Base-by-base conservation (phyloP, 495 filamentous ascomycete genomes). In the Glarea lozoyensis region DNA sequence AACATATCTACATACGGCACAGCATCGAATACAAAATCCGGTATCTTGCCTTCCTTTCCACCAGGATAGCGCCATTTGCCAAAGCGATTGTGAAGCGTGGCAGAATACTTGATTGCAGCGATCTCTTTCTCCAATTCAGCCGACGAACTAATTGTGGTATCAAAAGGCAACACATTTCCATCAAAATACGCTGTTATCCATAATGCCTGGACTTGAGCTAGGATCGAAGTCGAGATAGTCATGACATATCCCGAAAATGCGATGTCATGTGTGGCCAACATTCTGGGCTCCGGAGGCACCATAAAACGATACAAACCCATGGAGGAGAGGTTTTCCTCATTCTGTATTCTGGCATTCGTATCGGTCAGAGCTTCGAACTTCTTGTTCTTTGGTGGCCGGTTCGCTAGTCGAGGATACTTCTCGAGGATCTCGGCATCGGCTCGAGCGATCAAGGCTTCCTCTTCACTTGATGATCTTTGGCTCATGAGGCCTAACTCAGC, bases 21-120 rank as follows among this genome's bases (percentile, higher is more conserved):
- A 1, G 69, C 73, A 31, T 92, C 85, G 53, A 87, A 88, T 37
- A 83, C 78, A 43, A 86, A 76, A 52, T 86, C 83, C 0, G 81
- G 80, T 45, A 75, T 76, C 43, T 73, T 68, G 16, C 59, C 59
- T 0, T 81, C 83, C 42, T 73, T 76, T 2, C 82, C 84, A 2
- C 65, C 0, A 79, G 79, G 79, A 49, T 79, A 82, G 7, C 85
- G 64, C 75, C 78, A 84, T 46, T 72, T 72, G 0, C 82, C 78
- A 51, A 81, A 88, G 10, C 83, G 74, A 15, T 70, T 72, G 53
- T 79, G 67, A 43, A 90, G 60, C 11, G 75, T 66, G 0, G 79
- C 79, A 49, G 84, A 77, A 55, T 65, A 62, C 18, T 52, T 56
- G 10, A 74, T 32, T 37, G 64, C 60, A 59, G 17, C 25, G 30